Conservation (phyloP, 176 grass and related monocot genomes). For the Olyra latifolia region DNA sequence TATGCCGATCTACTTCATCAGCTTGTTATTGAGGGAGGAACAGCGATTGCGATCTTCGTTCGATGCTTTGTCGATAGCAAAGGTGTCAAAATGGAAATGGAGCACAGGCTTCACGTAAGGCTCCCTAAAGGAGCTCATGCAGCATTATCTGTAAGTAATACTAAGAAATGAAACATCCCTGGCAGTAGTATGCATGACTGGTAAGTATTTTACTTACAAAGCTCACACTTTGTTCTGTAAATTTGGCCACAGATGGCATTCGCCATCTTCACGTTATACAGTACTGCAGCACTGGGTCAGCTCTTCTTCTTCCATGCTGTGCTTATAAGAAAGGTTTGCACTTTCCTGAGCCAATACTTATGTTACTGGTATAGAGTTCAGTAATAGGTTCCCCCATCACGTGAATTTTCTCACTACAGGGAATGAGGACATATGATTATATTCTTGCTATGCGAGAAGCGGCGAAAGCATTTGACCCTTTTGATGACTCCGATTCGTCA, state of each 20-base stretch:
- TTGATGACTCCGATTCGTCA: conserved; percentile 71
- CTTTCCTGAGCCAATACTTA: not conserved
- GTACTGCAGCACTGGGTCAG: conserved; percentile 78
- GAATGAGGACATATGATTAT: conserved; percentile 99
- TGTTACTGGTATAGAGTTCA: not conserved
- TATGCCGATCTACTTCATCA: conserved; percentile 27
- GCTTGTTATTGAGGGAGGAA: conserved; percentile 81
- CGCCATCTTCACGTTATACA: conserved; percentile 74
- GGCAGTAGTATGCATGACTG: not conserved
- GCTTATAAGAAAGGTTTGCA: conserved; percentile 82
- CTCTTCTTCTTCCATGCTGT: conserved; percentile 96
- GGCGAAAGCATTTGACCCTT: conserved; percentile 57
- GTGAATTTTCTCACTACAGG: conserved; percentile 38
- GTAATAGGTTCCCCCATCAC: not conserved
- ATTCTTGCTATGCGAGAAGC: conserved; percentile 94
- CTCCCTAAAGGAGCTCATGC: conserved; percentile 89
- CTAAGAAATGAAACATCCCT: not conserved
- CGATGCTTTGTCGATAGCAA: conserved; percentile 73
- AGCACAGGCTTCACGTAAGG: conserved; percentile 65
- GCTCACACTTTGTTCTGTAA: conserved; percentile 18
- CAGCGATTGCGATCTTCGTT: conserved; percentile 69
- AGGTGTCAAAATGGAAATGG: conserved; percentile 59
- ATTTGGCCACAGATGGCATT: conserved; percentile 56
- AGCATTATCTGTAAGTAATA: conserved; percentile 63
- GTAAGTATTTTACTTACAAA: not conserved